phyloP scores from a whole-genome alignment of 495 filamentous ascomycete genomes.

The Podospora pseudopauciseta region DNA sequence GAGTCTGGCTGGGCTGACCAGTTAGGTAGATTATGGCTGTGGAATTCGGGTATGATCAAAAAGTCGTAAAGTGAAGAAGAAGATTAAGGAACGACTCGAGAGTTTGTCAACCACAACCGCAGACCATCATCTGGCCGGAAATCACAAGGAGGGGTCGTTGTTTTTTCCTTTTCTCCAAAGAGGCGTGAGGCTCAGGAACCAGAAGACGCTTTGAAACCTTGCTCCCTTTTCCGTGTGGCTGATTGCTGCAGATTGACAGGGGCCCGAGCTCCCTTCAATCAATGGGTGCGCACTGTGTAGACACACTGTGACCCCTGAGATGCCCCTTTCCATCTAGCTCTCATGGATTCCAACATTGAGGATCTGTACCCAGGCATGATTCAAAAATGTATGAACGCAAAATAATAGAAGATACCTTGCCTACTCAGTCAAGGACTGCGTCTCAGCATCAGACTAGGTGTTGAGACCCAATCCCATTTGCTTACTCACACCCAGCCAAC shows the following conservation, averaged over 20 bases:
- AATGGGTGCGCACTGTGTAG: background rate
- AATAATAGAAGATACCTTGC: no score
- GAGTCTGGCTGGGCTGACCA: background rate
- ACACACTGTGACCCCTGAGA: background rate
- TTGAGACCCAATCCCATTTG: background rate
- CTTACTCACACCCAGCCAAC: background rate
- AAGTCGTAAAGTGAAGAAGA: slow-evolving; percentile 16
- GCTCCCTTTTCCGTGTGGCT: background rate
- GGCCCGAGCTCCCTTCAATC: slow-evolving; percentile 11
- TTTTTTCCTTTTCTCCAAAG: slow-evolving; percentile 5
- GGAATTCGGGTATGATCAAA: background rate
- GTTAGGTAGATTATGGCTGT: background rate
- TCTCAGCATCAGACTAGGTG: background rate
- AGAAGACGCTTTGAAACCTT: slow-evolving; percentile 11
- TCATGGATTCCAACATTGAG: no score
- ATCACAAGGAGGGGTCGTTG: slow-evolving; percentile 13
- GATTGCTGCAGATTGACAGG: slow-evolving; percentile 6
- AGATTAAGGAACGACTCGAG: slow-evolving; percentile 33
- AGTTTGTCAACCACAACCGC: slow-evolving; percentile 36
- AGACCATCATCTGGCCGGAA: slow-evolving; percentile 31
- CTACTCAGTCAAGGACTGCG: no score
- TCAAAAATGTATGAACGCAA: no score
- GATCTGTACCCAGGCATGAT: background rate
- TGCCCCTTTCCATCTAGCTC: background rate
- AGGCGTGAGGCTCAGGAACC: slow-evolving; percentile 23